Evolutionary conservation across 441 rosid species (phyloP).

Genomic region (Pelargonium myrrhifolium): DNA sequence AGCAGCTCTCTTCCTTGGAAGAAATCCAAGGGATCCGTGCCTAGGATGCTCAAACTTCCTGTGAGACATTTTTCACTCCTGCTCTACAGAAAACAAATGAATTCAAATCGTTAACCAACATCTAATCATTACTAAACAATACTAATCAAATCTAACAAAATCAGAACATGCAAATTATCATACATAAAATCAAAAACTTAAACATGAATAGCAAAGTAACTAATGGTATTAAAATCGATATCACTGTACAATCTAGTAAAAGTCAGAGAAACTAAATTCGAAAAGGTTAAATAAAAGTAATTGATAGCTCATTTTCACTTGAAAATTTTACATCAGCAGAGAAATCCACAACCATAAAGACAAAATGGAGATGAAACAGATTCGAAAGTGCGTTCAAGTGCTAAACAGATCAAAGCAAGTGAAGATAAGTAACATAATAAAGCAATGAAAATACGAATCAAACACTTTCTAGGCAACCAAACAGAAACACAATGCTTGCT

Average conservation of each 20-base stretch:
- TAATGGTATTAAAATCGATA: not conserved
- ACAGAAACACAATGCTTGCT: not conserved
- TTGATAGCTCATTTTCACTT: not conserved
- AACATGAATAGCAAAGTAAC: too few relatives aligned
- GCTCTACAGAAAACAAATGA: not conserved
- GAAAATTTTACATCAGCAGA: not conserved
- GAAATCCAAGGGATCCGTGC: constrained; percentile 91
- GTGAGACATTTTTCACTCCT: constrained; percentile 5
- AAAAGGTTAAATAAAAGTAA: not conserved
- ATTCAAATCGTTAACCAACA: not conserved
- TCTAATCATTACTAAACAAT: not conserved
- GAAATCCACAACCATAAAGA: not conserved
- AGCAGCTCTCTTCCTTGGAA: constrained; percentile 83
- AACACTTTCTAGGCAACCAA: not conserved
- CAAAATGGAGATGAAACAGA: not conserved
- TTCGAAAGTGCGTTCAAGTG: not conserved
- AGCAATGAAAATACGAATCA: not conserved
- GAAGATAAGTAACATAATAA: not conserved
- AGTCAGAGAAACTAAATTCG: not conserved
- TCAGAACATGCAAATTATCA: not conserved
- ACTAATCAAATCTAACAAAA: too few relatives aligned
- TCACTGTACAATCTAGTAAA: not conserved
- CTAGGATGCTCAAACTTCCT: constrained; percentile 65
- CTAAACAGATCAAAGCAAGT: not conserved
- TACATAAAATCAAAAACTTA: not conserved